Evolutionary conservation across 2,329 filamentous ascomycete genomes (phyloP).

Genomic region (Emergomyces pasteurianus): DNA sequence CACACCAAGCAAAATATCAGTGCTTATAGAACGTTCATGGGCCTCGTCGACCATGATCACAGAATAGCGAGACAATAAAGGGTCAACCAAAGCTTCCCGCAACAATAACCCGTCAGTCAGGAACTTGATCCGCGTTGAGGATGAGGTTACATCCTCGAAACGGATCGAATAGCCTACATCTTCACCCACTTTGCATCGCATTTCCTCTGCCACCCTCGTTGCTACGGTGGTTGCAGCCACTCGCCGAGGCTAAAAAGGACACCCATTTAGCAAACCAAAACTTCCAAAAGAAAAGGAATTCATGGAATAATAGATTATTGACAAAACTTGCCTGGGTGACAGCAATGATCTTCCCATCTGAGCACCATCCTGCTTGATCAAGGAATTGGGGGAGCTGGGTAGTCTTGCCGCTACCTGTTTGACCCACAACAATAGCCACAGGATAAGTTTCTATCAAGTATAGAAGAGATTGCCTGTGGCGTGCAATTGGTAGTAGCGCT

Average conservation of each 20-base stretch:
- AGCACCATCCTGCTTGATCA: constrained; percentile 78
- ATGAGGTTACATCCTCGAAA: constrained; percentile 83
- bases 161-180: constrained; percentile 87
- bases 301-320: not conserved
- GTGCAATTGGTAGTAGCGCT: constrained; percentile 72
- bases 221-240: constrained; percentile 89
- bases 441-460: constrained; percentile 77
- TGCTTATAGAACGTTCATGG: constrained; percentile 85
- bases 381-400: constrained; percentile 92
- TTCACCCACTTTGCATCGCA: constrained; percentile 74
- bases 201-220: constrained; percentile 76
- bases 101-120: constrained; percentile 86
- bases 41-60: constrained; percentile 98
- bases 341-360: constrained; percentile 68
- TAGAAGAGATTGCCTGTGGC: constrained; percentile 64
- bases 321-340: constrained; percentile 66
- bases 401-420: constrained; percentile 91
- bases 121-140: constrained; percentile 82
- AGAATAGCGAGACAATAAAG: constrained; percentile 78
- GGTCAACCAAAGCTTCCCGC: constrained; percentile 85
- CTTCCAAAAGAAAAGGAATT: not conserved
- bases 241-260: constrained; percentile 56
- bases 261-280: constrained; percentile 3
- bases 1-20: constrained; percentile 78
- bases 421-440: constrained; percentile 80